These are phyloP conservation scores for Trichoderma sp. DNA, from an alignment of 2,329 filamentous ascomycete genomes.

Conservation along the genomic window DNA sequence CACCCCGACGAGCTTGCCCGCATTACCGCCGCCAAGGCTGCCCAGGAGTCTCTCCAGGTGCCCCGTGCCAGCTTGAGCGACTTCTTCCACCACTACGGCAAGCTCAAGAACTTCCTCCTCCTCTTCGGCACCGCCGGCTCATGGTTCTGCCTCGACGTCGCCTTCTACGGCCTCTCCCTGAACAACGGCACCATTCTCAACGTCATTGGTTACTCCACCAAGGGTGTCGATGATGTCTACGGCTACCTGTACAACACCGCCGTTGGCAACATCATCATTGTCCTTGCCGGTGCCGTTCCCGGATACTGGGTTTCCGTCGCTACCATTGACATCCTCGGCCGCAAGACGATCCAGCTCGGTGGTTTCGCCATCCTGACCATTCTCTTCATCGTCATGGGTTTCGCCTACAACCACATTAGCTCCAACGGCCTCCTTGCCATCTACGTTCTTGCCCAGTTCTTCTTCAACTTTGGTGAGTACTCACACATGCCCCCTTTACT, in stretches of 20 bases:
- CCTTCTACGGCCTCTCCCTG: conserved; percentile 69
- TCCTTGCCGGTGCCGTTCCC: conserved; percentile 76
- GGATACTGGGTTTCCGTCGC: conserved; percentile 82
- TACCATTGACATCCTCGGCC: conserved; percentile 71
- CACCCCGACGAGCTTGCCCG: conserved; percentile 67
- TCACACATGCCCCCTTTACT: not conserved
- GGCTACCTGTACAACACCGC: conserved; percentile 72
- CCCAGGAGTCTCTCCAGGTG: conserved; percentile 58
- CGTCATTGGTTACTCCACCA: conserved; percentile 68
- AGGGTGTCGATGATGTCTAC: conserved; percentile 59
- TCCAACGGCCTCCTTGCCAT: conserved; percentile 57
- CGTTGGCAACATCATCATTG: conserved; percentile 76
- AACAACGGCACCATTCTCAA: conserved; percentile 74
- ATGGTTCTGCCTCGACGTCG: conserved; percentile 73
- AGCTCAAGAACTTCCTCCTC: conserved; percentile 71
- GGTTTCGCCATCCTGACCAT: conserved; percentile 64
- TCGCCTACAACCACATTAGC: conserved; percentile 59
- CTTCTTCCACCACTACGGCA: conserved; percentile 70
- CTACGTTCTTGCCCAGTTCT: conserved; percentile 60
- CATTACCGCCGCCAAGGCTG: conserved; percentile 58
- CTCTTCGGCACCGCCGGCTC: conserved; percentile 79
- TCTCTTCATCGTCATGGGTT: conserved; percentile 65
- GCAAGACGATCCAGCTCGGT: conserved; percentile 74
- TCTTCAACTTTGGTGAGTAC: conserved; percentile 56
- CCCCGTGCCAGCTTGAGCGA: conserved; percentile 73